A percentile compares a stretch with the other conserved stretches of the same genome.
phyloP scores from a whole-genome alignment of 306 rosid species.

The Rubus idaeus region DNA sequence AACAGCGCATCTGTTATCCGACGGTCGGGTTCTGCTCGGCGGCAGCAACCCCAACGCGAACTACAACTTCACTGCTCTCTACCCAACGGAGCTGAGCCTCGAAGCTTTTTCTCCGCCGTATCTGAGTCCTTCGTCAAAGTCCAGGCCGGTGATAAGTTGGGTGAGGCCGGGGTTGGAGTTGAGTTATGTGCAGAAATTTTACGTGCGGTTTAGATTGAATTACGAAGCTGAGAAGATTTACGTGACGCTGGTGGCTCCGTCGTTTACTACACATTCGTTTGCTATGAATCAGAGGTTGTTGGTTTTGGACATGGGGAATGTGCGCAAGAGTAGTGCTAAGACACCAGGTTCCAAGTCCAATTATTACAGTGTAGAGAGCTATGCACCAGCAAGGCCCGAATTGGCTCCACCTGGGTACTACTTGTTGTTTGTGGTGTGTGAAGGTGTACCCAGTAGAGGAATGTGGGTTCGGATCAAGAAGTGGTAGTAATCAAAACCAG shows the following conservation, averaged over 20 bases:
- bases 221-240: background rate
- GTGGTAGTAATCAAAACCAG: background rate
- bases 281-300: slow-evolving; percentile 68
- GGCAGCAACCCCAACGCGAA: slow-evolving; percentile 38
- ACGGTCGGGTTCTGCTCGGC: slow-evolving; percentile 37
- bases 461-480: slow-evolving; percentile 25
- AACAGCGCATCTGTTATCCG: slow-evolving; percentile 32
- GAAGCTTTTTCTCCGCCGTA: slow-evolving; percentile 34
- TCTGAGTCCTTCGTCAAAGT: background rate
- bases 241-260: slow-evolving; percentile 50
- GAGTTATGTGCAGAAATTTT: slow-evolving; percentile 11
- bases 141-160: slow-evolving; percentile 24
- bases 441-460: slow-evolving; percentile 34
- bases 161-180: slow-evolving; percentile 20
- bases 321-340: background rate
- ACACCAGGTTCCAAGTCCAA: background rate
- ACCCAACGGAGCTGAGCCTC: slow-evolving; percentile 35
- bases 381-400: slow-evolving; percentile 26
- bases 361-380: slow-evolving; percentile 13
- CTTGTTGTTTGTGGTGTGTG: slow-evolving; percentile 31
- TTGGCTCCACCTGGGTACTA: slow-evolving; percentile 40
- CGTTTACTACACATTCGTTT: slow-evolving; percentile 72
- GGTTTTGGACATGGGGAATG: slow-evolving; percentile 28
- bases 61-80: slow-evolving; percentile 37
- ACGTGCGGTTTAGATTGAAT: slow-evolving; percentile 8